These are phyloP conservation scores for Zygotorulaspora sp. DNA, from an alignment of 805 yeast species.

Conservation along the genomic window DNA sequence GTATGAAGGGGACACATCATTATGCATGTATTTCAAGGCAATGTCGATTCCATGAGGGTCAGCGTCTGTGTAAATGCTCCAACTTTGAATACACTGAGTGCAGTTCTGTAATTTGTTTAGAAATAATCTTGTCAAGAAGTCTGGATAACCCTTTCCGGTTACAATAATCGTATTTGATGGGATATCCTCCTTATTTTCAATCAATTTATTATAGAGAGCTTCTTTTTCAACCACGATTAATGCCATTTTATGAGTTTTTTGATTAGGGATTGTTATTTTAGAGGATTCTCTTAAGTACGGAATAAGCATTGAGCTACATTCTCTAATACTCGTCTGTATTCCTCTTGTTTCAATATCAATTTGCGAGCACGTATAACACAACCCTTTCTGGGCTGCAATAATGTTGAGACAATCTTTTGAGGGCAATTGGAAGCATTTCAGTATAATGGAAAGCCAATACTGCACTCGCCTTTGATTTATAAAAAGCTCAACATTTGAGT, in stretches of 20 bases:
- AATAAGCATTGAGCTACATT: constrained; percentile 32
- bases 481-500: constrained; percentile 55
- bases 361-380: constrained; percentile 35
- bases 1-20: constrained; percentile 6
- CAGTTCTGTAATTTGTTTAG: constrained; percentile 27
- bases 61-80: constrained; percentile 53
- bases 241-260: neutral
- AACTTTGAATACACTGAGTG: constrained; percentile 26
- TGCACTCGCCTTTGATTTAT: constrained; percentile 43
- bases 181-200: constrained; percentile 6
- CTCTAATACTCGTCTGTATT: constrained; percentile 6
- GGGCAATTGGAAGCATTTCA: constrained; percentile 38
- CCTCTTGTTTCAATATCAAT: constrained; percentile 7
- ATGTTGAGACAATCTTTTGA: constrained; percentile 42
- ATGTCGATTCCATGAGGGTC: constrained; percentile 66
- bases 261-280: constrained; percentile 4
- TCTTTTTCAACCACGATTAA: constrained; percentile 51
- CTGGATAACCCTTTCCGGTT: constrained; percentile 73
- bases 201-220: constrained; percentile 41
- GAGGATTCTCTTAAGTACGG: constrained; percentile 37
- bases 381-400: constrained; percentile 59
- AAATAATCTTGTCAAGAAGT: constrained; percentile 48
- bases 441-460: constrained; percentile 37
- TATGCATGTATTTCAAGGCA: constrained; percentile 41
- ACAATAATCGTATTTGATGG: constrained; percentile 33